Evolutionary conservation across 495 filamentous ascomycete species (phyloP), one percentile per base, ranked within the genome.

Genomic region (Daldinia decipiens): DNA sequence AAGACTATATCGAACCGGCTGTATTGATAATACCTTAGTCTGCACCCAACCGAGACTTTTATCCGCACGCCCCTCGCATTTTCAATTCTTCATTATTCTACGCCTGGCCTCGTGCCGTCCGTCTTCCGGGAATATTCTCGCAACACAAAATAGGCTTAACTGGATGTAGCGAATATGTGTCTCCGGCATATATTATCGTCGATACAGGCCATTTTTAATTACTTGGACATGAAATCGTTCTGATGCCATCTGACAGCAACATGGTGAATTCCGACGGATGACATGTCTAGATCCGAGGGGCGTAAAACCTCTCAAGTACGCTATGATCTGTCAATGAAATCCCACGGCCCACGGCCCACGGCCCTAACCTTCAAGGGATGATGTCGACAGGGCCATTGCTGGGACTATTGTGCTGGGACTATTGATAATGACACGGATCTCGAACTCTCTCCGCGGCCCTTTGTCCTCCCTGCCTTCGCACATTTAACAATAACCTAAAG

Each of bases 401-500:
- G 34, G 57, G 62, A 24, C 19, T 17, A 43, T 57, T 19, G 58
- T 19, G 58, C 47, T 51, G 34, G 57, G 62, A 24, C 19, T 17
- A 43, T 57, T 19, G 58, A 38, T 51, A 65, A 32, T n/a, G 56
- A 53, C 43, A 67, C 61, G 65, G 65, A 51, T 39, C 65, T 73
- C 32, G 19, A 34, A 36, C 34, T 32, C 50, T 59, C 17, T 1
- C 43, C 43, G 43, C 9, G 19, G 6, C 4, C 43, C 32, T 32
- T 61, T 53, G 26, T 58, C 11, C 39, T 39, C 36, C 55, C 47
- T 61, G 17, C 12, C 32, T 61, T 62, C 70, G 70, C 70, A 69
- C 70, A 73, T 68, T 66, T 68, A 69, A 73, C 70, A 69, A 73
- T 68, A 73, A 73, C 70, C 70, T 69, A 73, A 73, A 69, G 70